Evolutionary conservation across 140 eudicot species (phyloP).

Genomic region (Erigeron philadelphicus): DNA sequence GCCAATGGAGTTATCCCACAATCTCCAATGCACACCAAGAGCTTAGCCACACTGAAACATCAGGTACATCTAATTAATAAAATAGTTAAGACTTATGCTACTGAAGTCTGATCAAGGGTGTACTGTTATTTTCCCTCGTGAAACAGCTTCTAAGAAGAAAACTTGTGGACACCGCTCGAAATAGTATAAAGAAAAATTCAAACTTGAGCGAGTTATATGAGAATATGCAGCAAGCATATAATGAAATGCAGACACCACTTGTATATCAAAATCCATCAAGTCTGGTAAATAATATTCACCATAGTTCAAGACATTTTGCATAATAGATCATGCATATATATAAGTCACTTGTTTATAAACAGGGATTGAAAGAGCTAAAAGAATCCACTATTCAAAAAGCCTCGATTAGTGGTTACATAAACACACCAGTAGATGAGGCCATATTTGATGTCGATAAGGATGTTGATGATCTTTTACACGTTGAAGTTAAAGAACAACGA

Average conservation of each 20-base stretch:
- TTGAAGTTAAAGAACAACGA: conserved; percentile 94
- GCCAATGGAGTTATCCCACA: conserved; percentile 98
- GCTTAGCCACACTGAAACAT: conserved; percentile 93
- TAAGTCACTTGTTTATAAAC: conserved; percentile 13
- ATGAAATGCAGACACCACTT: conserved; percentile 92
- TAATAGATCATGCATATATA: not conserved
- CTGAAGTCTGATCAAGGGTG: conserved; percentile 4
- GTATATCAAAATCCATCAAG: conserved; percentile 77
- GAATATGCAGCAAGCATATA: conserved; percentile 77
- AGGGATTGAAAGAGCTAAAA: conserved; percentile 87
- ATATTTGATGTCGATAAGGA: conserved; percentile 87
- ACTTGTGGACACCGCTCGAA: conserved; percentile 79
- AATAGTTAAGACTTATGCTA: not conserved
- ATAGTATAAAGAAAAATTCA: conserved; percentile 66
- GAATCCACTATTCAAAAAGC: conserved; percentile 81
- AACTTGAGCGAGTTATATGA: conserved; percentile 69
- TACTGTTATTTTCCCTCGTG: conserved; percentile 8
- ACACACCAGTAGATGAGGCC: conserved; percentile 76
- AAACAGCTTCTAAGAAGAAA: conserved; percentile 86
- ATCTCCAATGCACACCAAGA: conserved; percentile 97
- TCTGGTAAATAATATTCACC: conserved; percentile 46
- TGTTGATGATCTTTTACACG: conserved; percentile 81
- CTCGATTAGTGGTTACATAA: conserved; percentile 67
- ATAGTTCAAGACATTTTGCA: not conserved
- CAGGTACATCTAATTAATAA: conserved; percentile 44